Percentiles rank a stretch among this genome's conserved stretches.
These are phyloP conservation scores for Penicillium soppii DNA, from an alignment of 495 filamentous ascomycete species.

Conservation along the genomic window DNA sequence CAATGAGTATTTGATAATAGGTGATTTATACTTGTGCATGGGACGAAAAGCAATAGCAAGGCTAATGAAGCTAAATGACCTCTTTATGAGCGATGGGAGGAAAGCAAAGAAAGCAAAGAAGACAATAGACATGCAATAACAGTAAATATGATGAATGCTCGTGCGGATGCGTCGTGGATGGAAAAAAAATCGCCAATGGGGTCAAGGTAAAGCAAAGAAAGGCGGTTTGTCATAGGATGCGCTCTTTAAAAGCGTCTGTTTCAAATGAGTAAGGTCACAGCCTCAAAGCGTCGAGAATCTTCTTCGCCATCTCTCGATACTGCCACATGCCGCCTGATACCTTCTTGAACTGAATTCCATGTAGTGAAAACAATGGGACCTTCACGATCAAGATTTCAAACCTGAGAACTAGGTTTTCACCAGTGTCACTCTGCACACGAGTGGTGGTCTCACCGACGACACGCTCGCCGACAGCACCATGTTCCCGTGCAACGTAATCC, in stretches of 20 bases:
- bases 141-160: conserved; percentile 25
- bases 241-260: neutral
- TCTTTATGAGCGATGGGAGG: neutral
- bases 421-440: conserved; percentile 82
- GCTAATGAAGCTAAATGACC: conserved; percentile 7
- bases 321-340: conserved; percentile 95
- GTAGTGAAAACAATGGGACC: conserved; percentile 86
- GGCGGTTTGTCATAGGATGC: conserved; percentile 1
- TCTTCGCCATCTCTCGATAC: conserved; percentile 96
- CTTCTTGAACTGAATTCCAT: conserved; percentile 98
- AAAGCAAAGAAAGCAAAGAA: conserved; percentile 13
- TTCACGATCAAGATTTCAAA: conserved; percentile 99
- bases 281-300: conserved; percentile 84
- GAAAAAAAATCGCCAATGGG: conserved; percentile 13
- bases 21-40: neutral
- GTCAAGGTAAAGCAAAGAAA: conserved; percentile 7
- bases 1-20: conserved; percentile 2
- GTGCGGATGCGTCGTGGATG: conserved; percentile 33
- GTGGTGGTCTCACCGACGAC: conserved; percentile 79
- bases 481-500: conserved; percentile 57
- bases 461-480: conserved; percentile 39
- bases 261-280: conserved; percentile 47
- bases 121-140: conserved; percentile 17
- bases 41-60: conserved; percentile 1
- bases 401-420: conserved; percentile 72